Evolutionary conservation across 805 yeast species (phyloP).

Genomic region (Kodamaea lidongshanica): DNA sequence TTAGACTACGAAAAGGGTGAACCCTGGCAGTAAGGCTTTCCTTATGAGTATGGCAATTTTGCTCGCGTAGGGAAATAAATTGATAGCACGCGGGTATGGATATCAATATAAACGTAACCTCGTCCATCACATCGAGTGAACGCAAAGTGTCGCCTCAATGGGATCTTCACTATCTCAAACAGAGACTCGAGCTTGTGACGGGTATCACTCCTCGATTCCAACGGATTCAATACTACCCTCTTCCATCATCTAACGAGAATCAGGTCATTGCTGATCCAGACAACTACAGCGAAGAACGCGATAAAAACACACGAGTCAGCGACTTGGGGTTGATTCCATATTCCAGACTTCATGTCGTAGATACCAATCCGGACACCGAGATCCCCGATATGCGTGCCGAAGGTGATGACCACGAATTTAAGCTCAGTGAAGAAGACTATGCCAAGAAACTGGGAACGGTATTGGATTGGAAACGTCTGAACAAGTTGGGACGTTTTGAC

Average conservation of each 20-base stretch:
- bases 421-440: conserved; percentile 57
- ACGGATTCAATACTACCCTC: conserved; percentile 40
- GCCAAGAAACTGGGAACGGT: conserved; percentile 56
- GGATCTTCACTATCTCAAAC: conserved; percentile 48
- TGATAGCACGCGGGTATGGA: too few relatives aligned
- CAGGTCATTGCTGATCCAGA: conserved; percentile 17
- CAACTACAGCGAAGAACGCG: conserved; percentile 12
- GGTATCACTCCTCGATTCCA: conserved; percentile 65
- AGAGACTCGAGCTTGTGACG: conserved; percentile 59
- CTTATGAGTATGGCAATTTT: too few relatives aligned
- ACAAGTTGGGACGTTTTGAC: conserved; percentile 67
- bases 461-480: conserved; percentile 66
- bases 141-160: conserved; percentile 58
- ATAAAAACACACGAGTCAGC: conserved; percentile 15
- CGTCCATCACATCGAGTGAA: conserved; percentile 64
- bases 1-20: too few relatives aligned
- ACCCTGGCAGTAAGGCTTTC: too few relatives aligned
- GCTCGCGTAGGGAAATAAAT: too few relatives aligned
- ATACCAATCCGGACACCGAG: conserved; percentile 47
- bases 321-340: conserved; percentile 29
- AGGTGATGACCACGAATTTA: conserved; percentile 27
- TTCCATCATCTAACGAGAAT: conserved; percentile 32
- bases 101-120: conserved; percentile 53
- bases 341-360: conserved; percentile 53
- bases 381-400: conserved; percentile 31